phyloP scores from a whole-genome alignment of 179 eudicot genomes.

The Beta corolliflora region DNA sequence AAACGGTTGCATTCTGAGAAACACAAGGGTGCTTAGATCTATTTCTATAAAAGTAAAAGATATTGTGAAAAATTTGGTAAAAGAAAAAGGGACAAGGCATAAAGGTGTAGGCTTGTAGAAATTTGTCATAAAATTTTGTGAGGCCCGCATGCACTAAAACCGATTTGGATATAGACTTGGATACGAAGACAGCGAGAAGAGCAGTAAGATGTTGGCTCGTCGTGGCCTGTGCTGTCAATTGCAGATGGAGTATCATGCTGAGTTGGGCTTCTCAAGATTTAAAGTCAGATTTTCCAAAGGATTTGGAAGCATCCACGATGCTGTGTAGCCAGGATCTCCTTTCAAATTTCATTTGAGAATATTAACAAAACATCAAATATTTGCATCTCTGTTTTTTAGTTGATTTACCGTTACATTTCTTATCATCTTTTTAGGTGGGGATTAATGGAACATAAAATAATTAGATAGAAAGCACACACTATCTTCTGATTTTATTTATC shows the following conservation, averaged over 20 bases:
- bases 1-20: too few relatives aligned
- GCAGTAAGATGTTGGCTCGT: neutral
- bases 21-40: too few relatives aligned
- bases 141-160: neutral
- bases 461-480: too few relatives aligned
- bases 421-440: neutral
- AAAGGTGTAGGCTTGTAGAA: too few relatives aligned
- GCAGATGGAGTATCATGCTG: neutral
- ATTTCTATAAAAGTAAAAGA: too few relatives aligned
- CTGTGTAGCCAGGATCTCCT: neutral
- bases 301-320: neutral
- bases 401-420: neutral
- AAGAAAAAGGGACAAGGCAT: too few relatives aligned
- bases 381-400: neutral
- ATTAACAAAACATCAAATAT: neutral
- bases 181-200: neutral
- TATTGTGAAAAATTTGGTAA: too few relatives aligned
- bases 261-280: neutral
- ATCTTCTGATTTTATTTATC: too few relatives aligned
- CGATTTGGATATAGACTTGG: neutral
- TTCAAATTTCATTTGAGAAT: neutral
- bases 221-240: neutral
- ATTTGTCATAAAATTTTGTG: neutral
- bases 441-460: too few relatives aligned
- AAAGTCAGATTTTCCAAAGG: conserved; percentile 9